These are phyloP conservation scores for Pseudozyma thailandica DNA, from an alignment of 1,284 basidiomycete species.

Conservation along the genomic window DNA sequence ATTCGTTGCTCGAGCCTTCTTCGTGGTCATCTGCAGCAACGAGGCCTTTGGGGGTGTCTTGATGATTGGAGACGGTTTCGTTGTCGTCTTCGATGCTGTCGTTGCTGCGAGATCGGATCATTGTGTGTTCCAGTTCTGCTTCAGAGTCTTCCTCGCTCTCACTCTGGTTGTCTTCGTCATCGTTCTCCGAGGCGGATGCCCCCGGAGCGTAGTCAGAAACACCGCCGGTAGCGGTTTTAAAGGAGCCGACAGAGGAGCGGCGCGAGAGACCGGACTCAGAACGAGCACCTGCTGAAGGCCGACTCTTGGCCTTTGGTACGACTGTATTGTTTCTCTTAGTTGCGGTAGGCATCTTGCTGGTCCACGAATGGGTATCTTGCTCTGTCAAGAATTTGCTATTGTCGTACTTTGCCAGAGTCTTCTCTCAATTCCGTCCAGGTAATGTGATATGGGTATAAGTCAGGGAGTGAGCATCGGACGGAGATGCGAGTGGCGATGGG, in stretches of 20 bases:
- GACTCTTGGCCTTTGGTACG: conserved; percentile 13
- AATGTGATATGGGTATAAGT: background rate
- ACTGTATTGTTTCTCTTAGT: conserved; percentile 9
- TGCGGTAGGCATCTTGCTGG: conserved; percentile 31
- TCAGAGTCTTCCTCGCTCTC: conserved; percentile 10
- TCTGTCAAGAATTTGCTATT: no score
- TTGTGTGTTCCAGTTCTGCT: conserved; percentile 7
- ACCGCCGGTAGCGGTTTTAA: conserved; percentile 38
- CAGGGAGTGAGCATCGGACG: no score
- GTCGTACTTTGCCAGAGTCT: no score
- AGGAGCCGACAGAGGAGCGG: conserved; percentile 36
- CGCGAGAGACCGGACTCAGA: conserved; percentile 37
- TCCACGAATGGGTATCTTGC: no score
- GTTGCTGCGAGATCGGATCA: conserved; percentile 13
- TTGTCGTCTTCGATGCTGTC: conserved; percentile 11
- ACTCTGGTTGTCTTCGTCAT: conserved; percentile 19
- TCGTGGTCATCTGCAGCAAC: conserved; percentile 6
- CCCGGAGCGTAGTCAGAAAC: conserved; percentile 12
- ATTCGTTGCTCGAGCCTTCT: conserved; percentile 18
- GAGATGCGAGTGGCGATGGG: background rate
- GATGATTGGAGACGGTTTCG: conserved; percentile 16
- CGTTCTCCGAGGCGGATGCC: conserved; percentile 10
- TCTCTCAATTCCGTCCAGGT: background rate
- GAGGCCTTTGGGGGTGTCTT: background rate
- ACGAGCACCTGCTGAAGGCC: conserved; percentile 25